These are phyloP conservation scores for Sporothrix dimorphospora DNA, from an alignment of 2,329 filamentous ascomycete species.

Conservation along the genomic window DNA sequence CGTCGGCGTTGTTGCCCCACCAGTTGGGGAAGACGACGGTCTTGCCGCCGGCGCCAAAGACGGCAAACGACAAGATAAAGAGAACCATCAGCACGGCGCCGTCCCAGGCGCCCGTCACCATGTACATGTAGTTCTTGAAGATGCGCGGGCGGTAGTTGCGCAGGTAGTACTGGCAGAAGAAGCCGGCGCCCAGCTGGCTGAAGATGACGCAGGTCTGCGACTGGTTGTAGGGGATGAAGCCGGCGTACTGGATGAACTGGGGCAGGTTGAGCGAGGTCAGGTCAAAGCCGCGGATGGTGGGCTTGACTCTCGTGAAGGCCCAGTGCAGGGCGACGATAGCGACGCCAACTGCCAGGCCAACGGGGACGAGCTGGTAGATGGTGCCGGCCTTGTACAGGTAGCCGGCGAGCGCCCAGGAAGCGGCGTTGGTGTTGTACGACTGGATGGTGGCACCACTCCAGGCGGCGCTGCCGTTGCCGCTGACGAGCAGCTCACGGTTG, in stretches of 20 bases:
- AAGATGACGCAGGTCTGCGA: conserved; percentile 59
- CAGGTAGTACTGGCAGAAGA: conserved; percentile 56
- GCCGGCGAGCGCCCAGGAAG: conserved; percentile 55
- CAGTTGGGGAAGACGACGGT: conserved; percentile 53
- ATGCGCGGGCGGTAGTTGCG: conserved; percentile 55
- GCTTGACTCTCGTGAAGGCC: conserved; percentile 50
- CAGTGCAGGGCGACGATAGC: conserved; percentile 50
- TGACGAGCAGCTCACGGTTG: conserved; percentile 52
- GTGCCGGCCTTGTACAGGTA: conserved; percentile 55
- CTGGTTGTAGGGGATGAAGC: conserved; percentile 58
- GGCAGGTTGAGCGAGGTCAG: conserved; percentile 54
- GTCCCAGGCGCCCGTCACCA: conserved; percentile 57
- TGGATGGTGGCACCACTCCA: conserved; percentile 60
- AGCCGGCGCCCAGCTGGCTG: conserved; percentile 48
- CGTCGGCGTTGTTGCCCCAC: conserved; percentile 58
- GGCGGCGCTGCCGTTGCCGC: conserved; percentile 51
- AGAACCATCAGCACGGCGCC: conserved; percentile 53
- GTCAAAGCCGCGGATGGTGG: conserved; percentile 49
- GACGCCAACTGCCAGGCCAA: conserved; percentile 54
- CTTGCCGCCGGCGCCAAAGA: conserved; percentile 52
- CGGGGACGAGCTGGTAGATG: conserved; percentile 52
- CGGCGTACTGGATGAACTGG: conserved; percentile 58
- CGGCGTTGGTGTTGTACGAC: conserved; percentile 52
- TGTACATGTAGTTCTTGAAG: conserved; percentile 58
- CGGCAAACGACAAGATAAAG: conserved; percentile 59